Evolutionary conservation across 257 asterid species (phyloP).

Genomic region (Solanum ossicruentum): DNA sequence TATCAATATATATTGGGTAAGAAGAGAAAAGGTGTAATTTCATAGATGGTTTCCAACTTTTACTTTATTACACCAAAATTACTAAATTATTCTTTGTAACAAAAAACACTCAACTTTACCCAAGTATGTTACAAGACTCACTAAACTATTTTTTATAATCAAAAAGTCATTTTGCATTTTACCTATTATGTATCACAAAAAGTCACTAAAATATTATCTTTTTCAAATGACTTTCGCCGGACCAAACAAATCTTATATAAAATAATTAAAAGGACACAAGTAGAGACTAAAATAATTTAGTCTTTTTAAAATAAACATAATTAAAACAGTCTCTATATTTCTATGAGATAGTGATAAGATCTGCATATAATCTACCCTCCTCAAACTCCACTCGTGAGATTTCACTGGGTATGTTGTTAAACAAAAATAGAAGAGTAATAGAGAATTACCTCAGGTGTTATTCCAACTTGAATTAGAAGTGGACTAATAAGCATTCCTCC

Average conservation of each 20-base stretch:
- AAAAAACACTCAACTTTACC: not conserved
- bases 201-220: too few relatives aligned
- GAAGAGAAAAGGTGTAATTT: not conserved
- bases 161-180: not conserved
- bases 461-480: conserved; percentile 72
- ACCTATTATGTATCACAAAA: not conserved
- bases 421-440: not conserved
- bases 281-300: not conserved
- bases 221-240: not conserved
- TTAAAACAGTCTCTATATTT: too few relatives aligned
- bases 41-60: not conserved
- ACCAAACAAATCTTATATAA: not conserved
- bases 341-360: too few relatives aligned
- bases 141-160: not conserved
- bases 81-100: not conserved
- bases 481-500: conserved; percentile 96
- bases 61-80: not conserved
- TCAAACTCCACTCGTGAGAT: too few relatives aligned
- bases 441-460: conserved; percentile 55
- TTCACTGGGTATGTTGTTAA: too few relatives aligned
- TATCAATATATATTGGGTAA: too few relatives aligned
- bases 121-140: not conserved
- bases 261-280: not conserved
- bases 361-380: too few relatives aligned
- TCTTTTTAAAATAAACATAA: not conserved